These are phyloP conservation scores for Metschnikowia similis DNA, from an alignment of 805 yeast genomes.

Conservation along the genomic window DNA sequence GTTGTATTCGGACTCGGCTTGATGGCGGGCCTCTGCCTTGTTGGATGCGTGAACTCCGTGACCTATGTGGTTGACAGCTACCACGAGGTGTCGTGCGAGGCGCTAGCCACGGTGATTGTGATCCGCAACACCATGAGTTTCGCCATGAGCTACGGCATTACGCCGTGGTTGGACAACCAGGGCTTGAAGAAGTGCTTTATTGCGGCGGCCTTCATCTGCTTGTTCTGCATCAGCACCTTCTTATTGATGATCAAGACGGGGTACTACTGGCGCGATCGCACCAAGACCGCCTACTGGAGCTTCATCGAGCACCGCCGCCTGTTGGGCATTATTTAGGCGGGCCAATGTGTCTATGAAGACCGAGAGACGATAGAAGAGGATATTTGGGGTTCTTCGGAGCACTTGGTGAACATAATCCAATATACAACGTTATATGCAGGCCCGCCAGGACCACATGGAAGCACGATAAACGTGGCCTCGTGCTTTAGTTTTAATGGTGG, in stretches of 20 bases:
- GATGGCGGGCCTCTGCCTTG: slow-evolving; percentile 18
- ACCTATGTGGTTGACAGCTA: slow-evolving; percentile 26
- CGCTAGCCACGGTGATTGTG: slow-evolving; percentile 47
- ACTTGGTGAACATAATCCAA: too few relatives aligned
- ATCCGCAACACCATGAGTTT: slow-evolving; percentile 58
- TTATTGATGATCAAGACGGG: slow-evolving; percentile 36
- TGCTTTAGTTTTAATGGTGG: too few relatives aligned
- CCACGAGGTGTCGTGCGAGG: slow-evolving; percentile 26
- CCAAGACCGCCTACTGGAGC: slow-evolving; percentile 32
- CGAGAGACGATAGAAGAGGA: too few relatives aligned
- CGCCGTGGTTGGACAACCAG: slow-evolving; percentile 50
- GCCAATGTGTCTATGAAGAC: too few relatives aligned
- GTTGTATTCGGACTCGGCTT: slow-evolving; percentile 24
- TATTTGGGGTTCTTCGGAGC: too few relatives aligned
- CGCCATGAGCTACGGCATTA: slow-evolving; percentile 56
- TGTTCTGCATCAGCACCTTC: slow-evolving; percentile 45
- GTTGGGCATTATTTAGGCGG: background rate
- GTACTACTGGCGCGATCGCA: slow-evolving; percentile 30
- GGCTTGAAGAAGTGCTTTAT: slow-evolving; percentile 57
- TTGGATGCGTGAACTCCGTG: slow-evolving; percentile 26
- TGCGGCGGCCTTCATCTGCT: slow-evolving; percentile 50
- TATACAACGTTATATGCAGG: too few relatives aligned
- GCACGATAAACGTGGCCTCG: too few relatives aligned
- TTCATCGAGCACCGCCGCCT: slow-evolving; percentile 18
- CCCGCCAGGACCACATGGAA: too few relatives aligned